Evolutionary conservation across 148 eudicot species (phyloP).

Genomic region (Rhododendron ovatum): DNA sequence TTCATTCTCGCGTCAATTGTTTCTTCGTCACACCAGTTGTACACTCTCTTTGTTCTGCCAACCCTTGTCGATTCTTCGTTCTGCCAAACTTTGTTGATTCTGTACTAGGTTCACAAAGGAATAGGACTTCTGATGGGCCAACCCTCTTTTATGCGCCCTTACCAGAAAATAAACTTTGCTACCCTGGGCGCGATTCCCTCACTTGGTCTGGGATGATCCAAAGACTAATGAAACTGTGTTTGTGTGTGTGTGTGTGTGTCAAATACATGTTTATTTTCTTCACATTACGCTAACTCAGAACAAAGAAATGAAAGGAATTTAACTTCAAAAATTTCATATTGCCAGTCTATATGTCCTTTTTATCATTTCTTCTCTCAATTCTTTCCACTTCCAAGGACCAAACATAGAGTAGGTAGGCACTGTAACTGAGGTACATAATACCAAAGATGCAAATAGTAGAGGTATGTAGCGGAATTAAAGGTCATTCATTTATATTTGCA

Average conservation of each 20-base stretch:
- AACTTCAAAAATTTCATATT: neutral
- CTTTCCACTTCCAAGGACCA: neutral
- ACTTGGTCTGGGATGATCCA: neutral
- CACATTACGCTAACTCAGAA: neutral
- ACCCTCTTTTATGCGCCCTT: neutral
- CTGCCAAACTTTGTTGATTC: neutral
- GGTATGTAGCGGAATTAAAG: neutral
- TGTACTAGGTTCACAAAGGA: neutral
- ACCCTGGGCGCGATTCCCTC: neutral
- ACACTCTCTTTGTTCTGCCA: neutral
- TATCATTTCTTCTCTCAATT: neutral
- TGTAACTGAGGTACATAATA: neutral
- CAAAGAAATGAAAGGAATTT: neutral
- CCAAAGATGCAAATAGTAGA: neutral
- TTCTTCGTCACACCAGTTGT: neutral
- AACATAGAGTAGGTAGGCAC: neutral
- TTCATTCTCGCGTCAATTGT: neutral
- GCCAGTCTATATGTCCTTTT: neutral
- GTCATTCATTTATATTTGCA: neutral
- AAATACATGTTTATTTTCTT: neutral
- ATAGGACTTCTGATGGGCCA: neutral
- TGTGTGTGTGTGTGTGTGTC: neutral
- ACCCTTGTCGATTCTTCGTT: neutral
- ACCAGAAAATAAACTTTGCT: neutral
- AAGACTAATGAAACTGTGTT: neutral